These are phyloP conservation scores for Phialemoniopsis sp. DNA, from an alignment of 2,329 filamentous ascomycete genomes.

Conservation along the genomic window DNA sequence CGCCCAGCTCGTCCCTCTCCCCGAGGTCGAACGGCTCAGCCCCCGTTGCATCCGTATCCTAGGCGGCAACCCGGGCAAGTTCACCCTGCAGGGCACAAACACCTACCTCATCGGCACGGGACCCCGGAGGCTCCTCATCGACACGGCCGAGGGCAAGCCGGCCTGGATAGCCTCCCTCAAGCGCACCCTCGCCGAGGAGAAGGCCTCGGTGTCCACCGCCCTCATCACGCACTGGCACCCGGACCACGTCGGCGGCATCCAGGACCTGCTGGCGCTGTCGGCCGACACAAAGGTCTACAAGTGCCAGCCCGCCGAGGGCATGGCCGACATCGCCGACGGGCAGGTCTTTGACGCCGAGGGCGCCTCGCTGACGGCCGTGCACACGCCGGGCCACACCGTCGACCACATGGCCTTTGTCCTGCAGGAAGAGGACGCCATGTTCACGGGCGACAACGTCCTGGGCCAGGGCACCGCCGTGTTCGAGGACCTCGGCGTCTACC, in stretches of 20 bases:
- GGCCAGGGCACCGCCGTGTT: conserved; percentile 73
- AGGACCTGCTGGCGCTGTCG: conserved; percentile 58
- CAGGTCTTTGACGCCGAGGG: conserved; percentile 46
- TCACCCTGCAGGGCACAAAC: conserved; percentile 76
- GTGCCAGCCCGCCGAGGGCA: conserved; percentile 32
- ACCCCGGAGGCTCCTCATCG: conserved; percentile 70
- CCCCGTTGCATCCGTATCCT: conserved; percentile 77
- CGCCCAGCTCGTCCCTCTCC: conserved; percentile 58
- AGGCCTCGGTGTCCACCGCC: conserved; percentile 62
- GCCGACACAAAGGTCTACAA: conserved; percentile 62
- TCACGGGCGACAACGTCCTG: conserved; percentile 72
- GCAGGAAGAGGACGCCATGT: conserved; percentile 61
- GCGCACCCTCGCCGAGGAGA: conserved; percentile 59
- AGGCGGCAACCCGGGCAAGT: conserved; percentile 87
- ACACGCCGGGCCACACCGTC: conserved; percentile 65
- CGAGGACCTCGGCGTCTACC: conserved; percentile 60
- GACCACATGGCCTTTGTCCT: conserved; percentile 67
- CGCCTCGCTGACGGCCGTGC: conserved; percentile 56
- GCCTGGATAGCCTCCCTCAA: conserved; percentile 68
- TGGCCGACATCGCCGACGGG: conserved; percentile 33
- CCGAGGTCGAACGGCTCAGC: conserved; percentile 74
- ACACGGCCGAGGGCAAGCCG: conserved; percentile 80
- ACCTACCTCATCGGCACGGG: conserved; percentile 89
- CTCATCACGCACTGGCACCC: conserved; percentile 91
- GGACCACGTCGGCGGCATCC: conserved; percentile 78